Evolutionary conservation across 108 stramenopile species (phyloP), one percentile per base, ranked within the genome.

Genomic region (Skeletonema potamos): DNA sequence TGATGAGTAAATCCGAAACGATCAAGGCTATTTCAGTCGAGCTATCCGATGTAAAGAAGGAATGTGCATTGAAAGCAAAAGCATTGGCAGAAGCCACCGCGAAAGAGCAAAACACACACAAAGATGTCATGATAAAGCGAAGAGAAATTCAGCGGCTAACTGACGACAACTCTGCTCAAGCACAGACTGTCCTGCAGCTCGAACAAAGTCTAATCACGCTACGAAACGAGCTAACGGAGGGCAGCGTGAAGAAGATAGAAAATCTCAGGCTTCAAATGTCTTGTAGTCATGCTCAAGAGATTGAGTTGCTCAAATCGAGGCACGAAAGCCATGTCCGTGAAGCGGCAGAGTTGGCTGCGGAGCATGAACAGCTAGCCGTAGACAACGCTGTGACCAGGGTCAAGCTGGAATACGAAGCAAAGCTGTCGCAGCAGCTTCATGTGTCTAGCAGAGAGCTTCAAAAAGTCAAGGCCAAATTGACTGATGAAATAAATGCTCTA

Each of bases 241-340:
- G 17, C 26, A 64, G 67, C 39, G 32, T 55, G 54, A 54, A 56
- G 37, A 54, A 29, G 12, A 41, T 24, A 28, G 56, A 57, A 41
- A 68, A 58, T 27, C 28, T 68, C 4, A 68, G 67, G n/a, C 28
- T 30, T 8, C 56, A 68, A 41, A 36, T 68, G 34, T 43, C 30
- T 15, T 29, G 37, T 7, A 71, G 70, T 62, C 70, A 71, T 24
- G 46, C 66, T 11, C 44, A 72, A 11, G 79, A 80, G 63, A 62
- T 80, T 20, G 36, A 64, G 27, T 46, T 63, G 30, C 37, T 80
- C 4, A 73, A 73, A 59, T 64, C 79, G 33, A 66, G 67, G 26
- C 68, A 80, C 33, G 68, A 80, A 57, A 58, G 69, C 5, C 39
- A 54, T 37, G 29, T 73, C 39, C 32, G 62, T 11, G 43, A 54